phyloP scores from a whole-genome alignment of 2,329 filamentous ascomycete species.

The Verticillium albo-atrum region DNA sequence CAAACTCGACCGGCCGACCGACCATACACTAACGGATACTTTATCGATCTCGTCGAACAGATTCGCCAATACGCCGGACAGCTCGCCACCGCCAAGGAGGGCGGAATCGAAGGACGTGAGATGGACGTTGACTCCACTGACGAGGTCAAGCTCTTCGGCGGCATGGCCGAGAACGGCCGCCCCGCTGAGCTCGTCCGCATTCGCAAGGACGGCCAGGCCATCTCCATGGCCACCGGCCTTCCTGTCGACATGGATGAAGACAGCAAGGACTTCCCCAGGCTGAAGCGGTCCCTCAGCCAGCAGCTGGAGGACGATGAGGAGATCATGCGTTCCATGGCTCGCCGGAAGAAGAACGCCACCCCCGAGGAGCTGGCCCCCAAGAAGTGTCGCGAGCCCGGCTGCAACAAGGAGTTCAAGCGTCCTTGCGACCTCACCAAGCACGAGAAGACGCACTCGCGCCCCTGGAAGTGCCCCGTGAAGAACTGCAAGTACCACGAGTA shows the following conservation, averaged over 20 bases:
- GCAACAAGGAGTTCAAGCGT: constrained; percentile 90
- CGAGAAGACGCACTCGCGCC: constrained; percentile 94
- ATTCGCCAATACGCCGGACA: constrained; percentile 85
- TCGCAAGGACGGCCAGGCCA: constrained; percentile 72
- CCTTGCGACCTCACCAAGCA: constrained; percentile 98
- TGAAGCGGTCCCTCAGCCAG: constrained; percentile 65
- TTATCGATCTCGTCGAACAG: constrained; percentile 93
- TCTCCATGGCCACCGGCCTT: constrained; percentile 71
- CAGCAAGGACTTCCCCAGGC: constrained; percentile 41
- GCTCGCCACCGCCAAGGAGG: constrained; percentile 70
- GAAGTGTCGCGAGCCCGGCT: constrained; percentile 69
- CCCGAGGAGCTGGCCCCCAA: constrained; percentile 79
- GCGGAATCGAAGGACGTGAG: constrained; percentile 52
- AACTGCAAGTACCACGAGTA: constrained; percentile 87
- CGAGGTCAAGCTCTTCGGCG: constrained; percentile 75
- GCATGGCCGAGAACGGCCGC: constrained; percentile 74
- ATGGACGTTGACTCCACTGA: constrained; percentile 61
- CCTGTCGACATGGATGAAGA: constrained; percentile 53
- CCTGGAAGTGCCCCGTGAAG: constrained; percentile 82
- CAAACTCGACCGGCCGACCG: constrained; percentile 79
- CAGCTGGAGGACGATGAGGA: constrained; percentile 75
- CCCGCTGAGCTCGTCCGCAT: constrained; percentile 80
- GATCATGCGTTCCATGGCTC: constrained; percentile 88
- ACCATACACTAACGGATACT: constrained; percentile 94
- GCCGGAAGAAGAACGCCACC: constrained; percentile 87